These are phyloP conservation scores for Thelephora terrestris DNA, from an alignment of 1,284 basidiomycete species.

Conservation along the genomic window DNA sequence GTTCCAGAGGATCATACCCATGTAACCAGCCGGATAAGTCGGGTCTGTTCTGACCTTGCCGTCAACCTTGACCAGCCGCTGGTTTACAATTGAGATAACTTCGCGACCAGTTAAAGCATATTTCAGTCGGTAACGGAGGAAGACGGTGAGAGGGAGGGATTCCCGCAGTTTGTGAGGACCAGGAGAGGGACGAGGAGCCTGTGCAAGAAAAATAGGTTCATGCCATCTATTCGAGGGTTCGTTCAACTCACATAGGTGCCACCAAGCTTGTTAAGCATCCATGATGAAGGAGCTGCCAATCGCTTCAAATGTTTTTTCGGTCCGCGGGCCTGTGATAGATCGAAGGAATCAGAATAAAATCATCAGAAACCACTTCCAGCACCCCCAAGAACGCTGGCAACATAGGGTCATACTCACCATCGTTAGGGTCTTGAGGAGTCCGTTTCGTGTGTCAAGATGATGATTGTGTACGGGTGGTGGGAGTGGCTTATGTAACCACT, in stretches of 20 bases:
- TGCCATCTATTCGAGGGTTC: background rate
- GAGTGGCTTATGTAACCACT: no score
- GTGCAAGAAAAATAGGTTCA: slow-evolving; percentile 3
- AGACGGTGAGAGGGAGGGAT: slow-evolving; percentile 88
- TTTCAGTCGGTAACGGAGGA: slow-evolving; percentile 98
- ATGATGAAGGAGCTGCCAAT: slow-evolving; percentile 93
- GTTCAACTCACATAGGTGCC: slow-evolving; percentile 81
- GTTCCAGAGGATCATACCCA: slow-evolving; percentile 46
- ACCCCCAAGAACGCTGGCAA: no score
- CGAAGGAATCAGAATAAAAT: no score
- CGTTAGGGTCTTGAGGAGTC: no score
- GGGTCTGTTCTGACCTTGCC: slow-evolving; percentile 97
- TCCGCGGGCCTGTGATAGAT: slow-evolving; percentile 71
- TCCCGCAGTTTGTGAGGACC: slow-evolving; percentile 99
- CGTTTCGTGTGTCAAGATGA: no score
- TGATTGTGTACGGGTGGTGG: no score
- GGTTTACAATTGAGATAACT: slow-evolving; percentile 90
- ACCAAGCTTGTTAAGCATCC: slow-evolving; percentile 99
- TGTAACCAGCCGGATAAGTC: slow-evolving; percentile 95
- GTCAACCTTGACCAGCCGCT: slow-evolving; percentile 98
- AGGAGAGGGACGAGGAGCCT: slow-evolving; percentile 94
- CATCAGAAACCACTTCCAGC: no score
- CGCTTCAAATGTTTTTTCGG: slow-evolving; percentile 99
- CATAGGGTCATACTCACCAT: no score
- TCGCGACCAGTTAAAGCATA: slow-evolving; percentile 97